Conservation (phyloP, 192 early-diverging fungal species). For the Chytriomyces sp. region DNA sequence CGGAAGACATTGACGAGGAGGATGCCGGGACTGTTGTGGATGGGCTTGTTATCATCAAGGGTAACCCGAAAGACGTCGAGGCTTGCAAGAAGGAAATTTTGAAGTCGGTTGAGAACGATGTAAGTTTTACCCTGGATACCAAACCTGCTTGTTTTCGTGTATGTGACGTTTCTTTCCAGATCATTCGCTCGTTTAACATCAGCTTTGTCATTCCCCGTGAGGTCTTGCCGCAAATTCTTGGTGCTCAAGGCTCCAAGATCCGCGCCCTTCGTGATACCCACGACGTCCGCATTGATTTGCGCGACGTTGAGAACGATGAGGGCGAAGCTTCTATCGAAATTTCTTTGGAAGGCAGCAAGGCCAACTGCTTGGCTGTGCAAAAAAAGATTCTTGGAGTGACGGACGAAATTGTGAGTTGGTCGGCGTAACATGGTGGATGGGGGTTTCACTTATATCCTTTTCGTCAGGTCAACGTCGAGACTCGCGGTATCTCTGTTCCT, state of each 20-base stretch:
- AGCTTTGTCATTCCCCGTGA: slow-evolving; percentile 68
- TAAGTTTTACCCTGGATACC: neutral
- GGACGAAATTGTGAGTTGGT: slow-evolving; percentile 53
- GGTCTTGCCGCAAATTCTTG: slow-evolving; percentile 76
- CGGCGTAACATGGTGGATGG: slow-evolving; percentile 39
- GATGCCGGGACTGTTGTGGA: slow-evolving; percentile 6
- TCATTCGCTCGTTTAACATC: slow-evolving; percentile 55
- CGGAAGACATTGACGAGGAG: slow-evolving; percentile 31
- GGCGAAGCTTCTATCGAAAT: slow-evolving; percentile 39
- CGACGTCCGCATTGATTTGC: slow-evolving; percentile 77
- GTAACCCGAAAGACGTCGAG: slow-evolving; percentile 79
- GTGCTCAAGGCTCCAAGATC: slow-evolving; percentile 75
- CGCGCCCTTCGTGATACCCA: slow-evolving; percentile 52
- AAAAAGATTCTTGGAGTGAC: slow-evolving; percentile 41
- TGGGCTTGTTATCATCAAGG: slow-evolving; percentile 77
- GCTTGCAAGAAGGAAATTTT: slow-evolving; percentile 80
- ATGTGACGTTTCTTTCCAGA: slow-evolving; percentile 27
- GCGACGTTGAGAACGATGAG: slow-evolving; percentile 44
- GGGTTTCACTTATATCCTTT: slow-evolving; percentile 35
- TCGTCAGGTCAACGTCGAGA: slow-evolving; percentile 56
- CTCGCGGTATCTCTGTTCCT: slow-evolving; percentile 66
- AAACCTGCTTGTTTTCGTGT: neutral
- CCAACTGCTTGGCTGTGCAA: slow-evolving; percentile 38
- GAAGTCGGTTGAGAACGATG: slow-evolving; percentile 82
- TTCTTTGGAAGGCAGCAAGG: slow-evolving; percentile 46